Percentiles rank a stretch among this genome's conserved stretches.
phyloP scores from a whole-genome alignment of 768 basidiomycete species.

The Leccinum incarnatum region DNA sequence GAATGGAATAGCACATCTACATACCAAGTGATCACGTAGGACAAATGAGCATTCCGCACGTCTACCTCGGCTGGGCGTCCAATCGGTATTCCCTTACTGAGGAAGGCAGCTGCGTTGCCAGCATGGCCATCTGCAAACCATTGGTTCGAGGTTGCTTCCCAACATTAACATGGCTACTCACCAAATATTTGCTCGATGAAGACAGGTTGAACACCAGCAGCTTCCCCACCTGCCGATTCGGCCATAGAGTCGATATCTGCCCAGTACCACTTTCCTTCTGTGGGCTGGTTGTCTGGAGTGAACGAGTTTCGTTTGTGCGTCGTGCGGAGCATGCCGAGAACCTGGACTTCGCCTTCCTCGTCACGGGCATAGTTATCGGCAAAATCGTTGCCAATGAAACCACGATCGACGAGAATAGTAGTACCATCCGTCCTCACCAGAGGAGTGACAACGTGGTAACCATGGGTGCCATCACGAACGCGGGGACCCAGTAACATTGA shows the following conservation, averaged over 20 bases:
- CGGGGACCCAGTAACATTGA: constrained; percentile 82
- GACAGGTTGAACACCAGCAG: constrained; percentile 50
- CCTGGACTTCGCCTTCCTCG: constrained; percentile 59
- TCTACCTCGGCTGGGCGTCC: constrained; percentile 83
- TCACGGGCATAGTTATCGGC: constrained; percentile 37
- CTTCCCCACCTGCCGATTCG: constrained; percentile 68
- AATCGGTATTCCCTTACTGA: constrained; percentile 76
- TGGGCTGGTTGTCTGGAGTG: constrained; percentile 85
- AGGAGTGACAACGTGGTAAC: constrained; percentile 87
- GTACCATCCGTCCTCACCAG: constrained; percentile 52
- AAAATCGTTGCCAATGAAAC: constrained; percentile 71
- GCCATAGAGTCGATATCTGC: constrained; percentile 84
- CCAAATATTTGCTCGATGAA: constrained; percentile 91
- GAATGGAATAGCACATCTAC: constrained; percentile 15
- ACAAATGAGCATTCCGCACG: constrained; percentile 89
- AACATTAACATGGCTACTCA: constrained; percentile 34
- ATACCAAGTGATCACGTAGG: constrained; percentile 94
- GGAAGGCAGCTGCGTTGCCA: constrained; percentile 59
- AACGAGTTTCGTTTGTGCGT: constrained; percentile 71
- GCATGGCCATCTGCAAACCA: constrained; percentile 71
- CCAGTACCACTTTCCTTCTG: constrained; percentile 81
- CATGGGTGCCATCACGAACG: constrained; percentile 84
- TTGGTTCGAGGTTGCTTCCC: not conserved
- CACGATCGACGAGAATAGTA: constrained; percentile 37
- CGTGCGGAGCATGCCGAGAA: constrained; percentile 85